Evolutionary conservation across 306 rosid species (phyloP), one percentile per base, ranked within the genome.

Genomic region (Leucaena leucocephala): DNA sequence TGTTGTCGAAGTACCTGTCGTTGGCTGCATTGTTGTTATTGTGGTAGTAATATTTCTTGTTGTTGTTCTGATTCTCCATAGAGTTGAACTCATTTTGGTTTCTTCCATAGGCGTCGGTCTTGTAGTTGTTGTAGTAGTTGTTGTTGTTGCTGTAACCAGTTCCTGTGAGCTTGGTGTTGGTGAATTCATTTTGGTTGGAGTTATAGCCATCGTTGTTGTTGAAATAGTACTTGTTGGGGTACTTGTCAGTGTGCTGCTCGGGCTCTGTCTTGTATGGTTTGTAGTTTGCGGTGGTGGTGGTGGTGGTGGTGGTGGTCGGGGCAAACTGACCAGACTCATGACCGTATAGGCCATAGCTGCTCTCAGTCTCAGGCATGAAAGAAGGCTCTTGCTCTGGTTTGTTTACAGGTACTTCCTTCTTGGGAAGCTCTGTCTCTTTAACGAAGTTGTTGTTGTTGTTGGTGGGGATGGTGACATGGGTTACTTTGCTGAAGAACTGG

Each of bases 321-420:
- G 91, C 83, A 49, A 79, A 27, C 77, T 91, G 78, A 65, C 77
- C 76, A 63, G 92, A 79, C 27, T 96, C 97, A 65, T 90, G 99
- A 58, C 99, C 98, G 79, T 96, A 96, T 22, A 96, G 85, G 66
- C 98, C 99, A 76, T 96, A 90, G 75, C 92, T 87, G 72, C 78
- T 86, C 80, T 91, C 87, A 69, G 91, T 87, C 44, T 91, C 88
- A 2, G 89, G 93, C 77, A 84, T 75, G 87, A 93, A 96, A 35
- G 58, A 48, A 9, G 99, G 96, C 73, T 93, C 82, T 42, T 87
- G 77, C 11, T 90, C 81, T 50, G 78, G 85, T 65, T 81, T 88
- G 84, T 80, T 88, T 39, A 81, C 72, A 17, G 79, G 70, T 36
- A 13, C 82, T 79, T 84, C 40, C 64, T 83, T 86, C 65, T 76